phyloP scores from a whole-genome alignment of 192 early-diverging fungal genomes.

The Podila epigama region DNA sequence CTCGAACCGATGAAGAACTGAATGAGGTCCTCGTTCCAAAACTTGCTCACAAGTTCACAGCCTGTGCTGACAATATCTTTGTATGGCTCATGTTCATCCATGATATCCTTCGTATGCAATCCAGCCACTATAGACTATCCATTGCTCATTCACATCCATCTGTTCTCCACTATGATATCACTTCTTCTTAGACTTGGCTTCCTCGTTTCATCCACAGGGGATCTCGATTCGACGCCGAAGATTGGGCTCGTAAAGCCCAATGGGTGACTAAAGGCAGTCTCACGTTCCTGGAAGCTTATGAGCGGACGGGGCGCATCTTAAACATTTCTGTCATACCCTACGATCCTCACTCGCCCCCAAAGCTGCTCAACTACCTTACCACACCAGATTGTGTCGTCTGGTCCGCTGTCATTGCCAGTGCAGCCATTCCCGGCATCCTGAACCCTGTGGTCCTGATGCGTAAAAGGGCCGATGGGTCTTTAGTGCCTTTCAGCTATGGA shows the following conservation, averaged over 20 bases:
- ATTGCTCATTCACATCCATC: background rate
- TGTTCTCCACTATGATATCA: too few species aligned
- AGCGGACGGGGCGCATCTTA: slow-evolving; percentile 84
- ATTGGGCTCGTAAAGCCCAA: slow-evolving; percentile 71
- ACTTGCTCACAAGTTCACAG: slow-evolving; percentile 58
- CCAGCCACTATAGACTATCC: background rate
- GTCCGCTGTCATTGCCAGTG: slow-evolving; percentile 88
- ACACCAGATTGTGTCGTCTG: slow-evolving; percentile 86
- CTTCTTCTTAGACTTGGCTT: slow-evolving; percentile 42
- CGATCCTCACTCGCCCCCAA: slow-evolving; percentile 77
- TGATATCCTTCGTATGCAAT: background rate
- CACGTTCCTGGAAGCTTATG: slow-evolving; percentile 93
- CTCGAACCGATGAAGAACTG: slow-evolving; percentile 71
- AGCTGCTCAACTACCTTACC: slow-evolving; percentile 89
- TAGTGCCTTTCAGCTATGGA: slow-evolving; percentile 81
- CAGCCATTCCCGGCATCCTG: slow-evolving; percentile 85
- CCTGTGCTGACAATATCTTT: slow-evolving; percentile 54
- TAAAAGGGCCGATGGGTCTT: slow-evolving; percentile 70
- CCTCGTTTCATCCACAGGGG: slow-evolving; percentile 52
- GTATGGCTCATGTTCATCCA: slow-evolving; percentile 6
- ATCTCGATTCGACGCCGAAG: slow-evolving; percentile 64
- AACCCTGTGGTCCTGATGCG: slow-evolving; percentile 83
- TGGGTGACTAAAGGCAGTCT: slow-evolving; percentile 77
- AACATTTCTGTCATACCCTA: slow-evolving; percentile 84
- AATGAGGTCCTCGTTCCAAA: slow-evolving; percentile 63